Evolutionary conservation across 108 stramenopile species (phyloP).

Genomic region (Fistulifera pelliculosa): DNA sequence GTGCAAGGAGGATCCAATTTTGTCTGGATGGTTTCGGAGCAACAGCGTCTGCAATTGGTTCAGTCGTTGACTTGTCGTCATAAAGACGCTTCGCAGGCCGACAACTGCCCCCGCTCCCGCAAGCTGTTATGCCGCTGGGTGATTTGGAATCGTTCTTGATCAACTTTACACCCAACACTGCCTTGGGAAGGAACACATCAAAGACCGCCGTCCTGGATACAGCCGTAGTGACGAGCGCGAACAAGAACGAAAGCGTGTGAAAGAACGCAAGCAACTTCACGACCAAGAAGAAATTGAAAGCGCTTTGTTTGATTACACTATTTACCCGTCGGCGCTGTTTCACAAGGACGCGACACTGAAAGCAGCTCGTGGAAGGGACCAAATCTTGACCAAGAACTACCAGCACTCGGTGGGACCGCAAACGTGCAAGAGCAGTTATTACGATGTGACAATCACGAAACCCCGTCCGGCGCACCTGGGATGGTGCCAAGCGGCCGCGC

Average conservation of each 20-base stretch:
- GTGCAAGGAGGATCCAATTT: conserved; percentile 79
- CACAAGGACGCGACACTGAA: conserved; percentile 83
- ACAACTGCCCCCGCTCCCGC: conserved; percentile 54
- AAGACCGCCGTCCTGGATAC: conserved; percentile 72
- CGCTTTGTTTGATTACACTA: conserved; percentile 82
- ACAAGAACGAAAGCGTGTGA: conserved; percentile 55
- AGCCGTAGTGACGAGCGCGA: conserved; percentile 58
- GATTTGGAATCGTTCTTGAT: conserved; percentile 75
- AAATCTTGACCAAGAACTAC: conserved; percentile 37
- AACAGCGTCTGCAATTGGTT: conserved; percentile 66
- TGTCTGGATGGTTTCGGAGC: conserved; percentile 83
- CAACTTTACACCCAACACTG: conserved; percentile 83
- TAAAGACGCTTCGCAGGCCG: conserved; percentile 11
- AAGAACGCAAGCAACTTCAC: conserved; percentile 79
- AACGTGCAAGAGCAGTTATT: conserved; percentile 69
- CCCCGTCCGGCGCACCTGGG: conserved; percentile 56
- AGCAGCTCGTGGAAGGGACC: conserved; percentile 70
- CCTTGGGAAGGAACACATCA: conserved; percentile 72
- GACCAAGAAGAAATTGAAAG: conserved; percentile 84
- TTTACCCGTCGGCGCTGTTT: conserved; percentile 80
- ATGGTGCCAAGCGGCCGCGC: conserved; percentile 82
- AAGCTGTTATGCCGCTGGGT: conserved; percentile 78
- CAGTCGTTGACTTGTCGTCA: conserved; percentile 55
- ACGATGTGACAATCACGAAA: conserved; percentile 84
- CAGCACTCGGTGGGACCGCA: conserved; percentile 49